Conservation (phyloP, 148 eudicot species). For the Chenopodium formosanum region DNA sequence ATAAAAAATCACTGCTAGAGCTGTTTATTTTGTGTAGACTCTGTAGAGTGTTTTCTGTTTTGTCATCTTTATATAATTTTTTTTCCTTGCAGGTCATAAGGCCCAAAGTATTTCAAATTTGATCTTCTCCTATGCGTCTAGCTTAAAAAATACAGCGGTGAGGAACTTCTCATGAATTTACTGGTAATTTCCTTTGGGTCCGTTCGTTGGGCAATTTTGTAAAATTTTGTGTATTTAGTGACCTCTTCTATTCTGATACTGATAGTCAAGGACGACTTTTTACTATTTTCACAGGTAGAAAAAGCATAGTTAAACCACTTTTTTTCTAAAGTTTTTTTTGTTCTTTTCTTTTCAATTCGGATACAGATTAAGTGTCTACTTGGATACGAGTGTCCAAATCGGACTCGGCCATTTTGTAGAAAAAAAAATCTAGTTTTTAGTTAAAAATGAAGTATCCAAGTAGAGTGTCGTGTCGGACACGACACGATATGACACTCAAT, state of each 20-base stretch:
- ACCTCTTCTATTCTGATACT: not conserved
- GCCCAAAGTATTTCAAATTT: constrained; percentile 52
- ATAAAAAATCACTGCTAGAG: too few species aligned
- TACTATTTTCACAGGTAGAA: not conserved
- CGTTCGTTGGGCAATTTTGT: constrained; percentile 23
- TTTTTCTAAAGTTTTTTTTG: not conserved
- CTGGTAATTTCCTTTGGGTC: constrained; percentile 48
- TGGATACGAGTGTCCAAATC: too few species aligned
- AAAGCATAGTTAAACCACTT: not conserved
- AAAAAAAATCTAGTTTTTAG: too few species aligned
- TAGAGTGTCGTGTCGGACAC: too few species aligned
- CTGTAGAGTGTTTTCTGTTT: not conserved
- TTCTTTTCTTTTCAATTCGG: too few species aligned
- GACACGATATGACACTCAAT: too few species aligned
- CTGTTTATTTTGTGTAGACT: too few species aligned
- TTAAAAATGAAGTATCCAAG: too few species aligned
- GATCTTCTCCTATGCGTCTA: constrained; percentile 56
- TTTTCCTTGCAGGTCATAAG: constrained; percentile 47
- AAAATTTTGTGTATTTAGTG: constrained; percentile 9
- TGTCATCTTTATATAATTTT: constrained; percentile 11
- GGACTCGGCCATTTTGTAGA: too few species aligned
- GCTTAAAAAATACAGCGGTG: constrained; percentile 72
- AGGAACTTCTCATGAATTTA: constrained; percentile 64
- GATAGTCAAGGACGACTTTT: not conserved
- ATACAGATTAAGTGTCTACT: too few species aligned